phyloP scores from a whole-genome alignment of 805 yeast genomes.

The Candida tibetensis region DNA sequence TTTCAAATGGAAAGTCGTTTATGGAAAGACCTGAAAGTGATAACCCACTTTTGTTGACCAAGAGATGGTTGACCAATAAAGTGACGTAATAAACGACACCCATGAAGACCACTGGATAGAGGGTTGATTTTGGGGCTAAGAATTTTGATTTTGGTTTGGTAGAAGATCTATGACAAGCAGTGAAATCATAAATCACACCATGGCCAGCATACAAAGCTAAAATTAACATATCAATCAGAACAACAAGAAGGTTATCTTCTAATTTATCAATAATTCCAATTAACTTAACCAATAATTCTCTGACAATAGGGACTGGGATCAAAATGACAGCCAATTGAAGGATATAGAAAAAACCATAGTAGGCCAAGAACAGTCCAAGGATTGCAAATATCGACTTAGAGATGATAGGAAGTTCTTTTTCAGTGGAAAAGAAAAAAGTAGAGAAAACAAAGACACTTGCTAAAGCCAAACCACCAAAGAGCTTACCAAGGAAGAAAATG shows the following conservation, averaged over 20 bases:
- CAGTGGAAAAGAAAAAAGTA: neutral
- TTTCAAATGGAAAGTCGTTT: constrained; percentile 3
- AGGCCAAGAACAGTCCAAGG: neutral
- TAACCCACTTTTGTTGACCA: constrained; percentile 2
- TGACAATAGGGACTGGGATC: neutral
- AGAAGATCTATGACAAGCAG: neutral
- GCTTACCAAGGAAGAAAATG: constrained; percentile 1
- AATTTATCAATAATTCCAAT: neutral
- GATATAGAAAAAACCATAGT: neutral
- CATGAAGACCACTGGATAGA: neutral
- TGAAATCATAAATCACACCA: constrained; percentile 4
- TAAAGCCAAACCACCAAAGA: constrained; percentile 4
- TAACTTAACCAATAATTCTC: neutral
- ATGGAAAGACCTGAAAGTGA: constrained; percentile 1
- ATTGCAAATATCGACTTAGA: neutral
- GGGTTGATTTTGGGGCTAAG: neutral
- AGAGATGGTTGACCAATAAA: constrained; percentile 2
- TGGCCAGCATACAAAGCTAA: constrained; percentile 1
- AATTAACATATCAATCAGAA: neutral
- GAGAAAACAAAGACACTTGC: constrained; percentile 1
- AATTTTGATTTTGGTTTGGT: neutral
- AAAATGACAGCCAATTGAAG: neutral
- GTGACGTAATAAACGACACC: constrained; percentile 3
- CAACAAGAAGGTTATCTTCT: constrained; percentile 1
- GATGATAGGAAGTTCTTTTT: neutral